A percentile compares a stretch with the other conserved stretches of the same genome.
Evolutionary conservation across 163 green algal species (phyloP).

Genomic region (Smithsoniella earleae): DNA sequence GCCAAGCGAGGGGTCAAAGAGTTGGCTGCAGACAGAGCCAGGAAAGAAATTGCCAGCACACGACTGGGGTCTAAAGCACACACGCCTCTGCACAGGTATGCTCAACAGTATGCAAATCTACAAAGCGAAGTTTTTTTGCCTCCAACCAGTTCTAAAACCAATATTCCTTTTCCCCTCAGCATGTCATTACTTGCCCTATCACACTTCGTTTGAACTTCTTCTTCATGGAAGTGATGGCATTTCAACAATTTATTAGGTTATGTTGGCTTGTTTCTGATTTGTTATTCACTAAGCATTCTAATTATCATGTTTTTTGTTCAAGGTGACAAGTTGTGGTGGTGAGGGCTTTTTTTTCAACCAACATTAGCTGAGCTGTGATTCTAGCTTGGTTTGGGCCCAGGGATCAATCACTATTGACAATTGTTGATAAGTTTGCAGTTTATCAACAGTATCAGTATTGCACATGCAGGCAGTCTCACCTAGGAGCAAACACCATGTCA

Average conservation of each 20-base stretch:
- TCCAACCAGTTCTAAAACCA: no score
- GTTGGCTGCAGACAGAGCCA: background rate
- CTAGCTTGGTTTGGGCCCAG: background rate
- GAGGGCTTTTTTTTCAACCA: no score
- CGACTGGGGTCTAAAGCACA: background rate
- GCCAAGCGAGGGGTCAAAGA: background rate
- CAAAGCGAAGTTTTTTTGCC: no score
- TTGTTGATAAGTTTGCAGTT: background rate
- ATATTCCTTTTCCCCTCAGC: no score
- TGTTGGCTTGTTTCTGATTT: no score
- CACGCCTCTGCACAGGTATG: background rate
- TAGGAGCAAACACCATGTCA: background rate
- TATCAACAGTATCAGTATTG: background rate
- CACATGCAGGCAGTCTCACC: background rate
- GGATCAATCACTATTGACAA: background rate
- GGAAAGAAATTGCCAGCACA: background rate
- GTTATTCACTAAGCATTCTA: no score
- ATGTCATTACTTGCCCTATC: no score
- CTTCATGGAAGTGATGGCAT: no score
- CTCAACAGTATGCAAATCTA: background rate
- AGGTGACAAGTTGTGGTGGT: no score
- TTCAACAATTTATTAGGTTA: no score
- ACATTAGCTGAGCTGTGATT: background rate
- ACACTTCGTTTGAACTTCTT: no score
- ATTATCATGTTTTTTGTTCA: no score